These are phyloP conservation scores for Gilbertella persicaria DNA, from an alignment of 371 early-diverging fungal species.

Conservation along the genomic window DNA sequence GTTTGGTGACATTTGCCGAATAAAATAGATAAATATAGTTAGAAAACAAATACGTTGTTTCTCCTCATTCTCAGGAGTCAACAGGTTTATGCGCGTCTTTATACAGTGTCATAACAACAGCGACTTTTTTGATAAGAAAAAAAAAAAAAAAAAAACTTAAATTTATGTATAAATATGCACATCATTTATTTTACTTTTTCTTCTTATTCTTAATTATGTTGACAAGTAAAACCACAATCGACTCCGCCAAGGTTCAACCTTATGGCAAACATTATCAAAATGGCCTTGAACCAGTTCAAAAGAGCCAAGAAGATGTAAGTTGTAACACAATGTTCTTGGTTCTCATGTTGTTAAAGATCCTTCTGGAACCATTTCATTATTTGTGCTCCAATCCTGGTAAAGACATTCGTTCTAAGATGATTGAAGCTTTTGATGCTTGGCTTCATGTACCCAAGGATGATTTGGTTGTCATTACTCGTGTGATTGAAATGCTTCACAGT, in stretches of 20 bases:
- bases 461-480: constrained; percentile 71
- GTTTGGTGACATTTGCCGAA: constrained; percentile 75
- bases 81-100: too few species aligned
- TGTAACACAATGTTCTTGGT: too few species aligned
- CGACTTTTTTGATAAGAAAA: not conserved
- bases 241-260: constrained; percentile 12
- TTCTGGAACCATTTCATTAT: constrained; percentile 84
- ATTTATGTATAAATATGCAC: not conserved
- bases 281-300: constrained; percentile 8
- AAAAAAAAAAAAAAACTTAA: not conserved
- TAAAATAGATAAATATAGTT: constrained; percentile 13
- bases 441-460: constrained; percentile 72
- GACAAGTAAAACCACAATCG: constrained; percentile 3
- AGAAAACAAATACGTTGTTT: not conserved
- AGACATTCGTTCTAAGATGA: constrained; percentile 85
- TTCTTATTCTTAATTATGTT: not conserved
- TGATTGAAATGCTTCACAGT: constrained; percentile 93
- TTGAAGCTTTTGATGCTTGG: constrained; percentile 90
- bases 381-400: constrained; percentile 85
- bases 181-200: not conserved
- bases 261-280: constrained; percentile 15
- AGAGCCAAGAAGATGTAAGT: constrained; percentile 22
- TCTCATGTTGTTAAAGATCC: too few species aligned
- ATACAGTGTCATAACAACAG: too few species aligned
- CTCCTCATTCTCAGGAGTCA: not conserved